Conservation (phyloP, 2,329 filamentous ascomycete species). For the Rhinocladiella similis region DNA sequence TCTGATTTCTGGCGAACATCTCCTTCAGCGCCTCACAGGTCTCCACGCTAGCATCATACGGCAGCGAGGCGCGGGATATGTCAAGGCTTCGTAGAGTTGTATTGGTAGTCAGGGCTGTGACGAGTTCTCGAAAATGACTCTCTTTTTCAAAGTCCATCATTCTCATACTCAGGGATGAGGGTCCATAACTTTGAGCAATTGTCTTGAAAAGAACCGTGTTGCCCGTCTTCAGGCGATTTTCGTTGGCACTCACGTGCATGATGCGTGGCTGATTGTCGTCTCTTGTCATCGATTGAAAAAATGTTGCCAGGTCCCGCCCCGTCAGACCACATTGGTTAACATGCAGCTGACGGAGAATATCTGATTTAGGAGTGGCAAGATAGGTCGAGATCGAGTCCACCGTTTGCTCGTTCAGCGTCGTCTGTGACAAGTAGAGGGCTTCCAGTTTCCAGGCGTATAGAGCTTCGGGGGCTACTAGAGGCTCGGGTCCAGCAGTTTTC, state of each 20-base stretch:
- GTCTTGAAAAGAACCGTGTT: constrained; percentile 45
- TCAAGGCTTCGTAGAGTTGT: constrained; percentile 64
- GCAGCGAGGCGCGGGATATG: constrained; percentile 69
- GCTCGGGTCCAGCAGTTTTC: constrained; percentile 61
- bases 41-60: constrained; percentile 66
- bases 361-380: constrained; percentile 61
- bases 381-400: constrained; percentile 67
- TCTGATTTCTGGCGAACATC: constrained; percentile 68
- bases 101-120: constrained; percentile 63
- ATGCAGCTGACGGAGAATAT: constrained; percentile 60
- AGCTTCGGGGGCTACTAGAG: constrained; percentile 66
- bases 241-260: constrained; percentile 66
- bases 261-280: constrained; percentile 52
- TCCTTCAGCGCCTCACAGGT: constrained; percentile 64
- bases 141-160: constrained; percentile 70
- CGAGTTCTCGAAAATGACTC: constrained; percentile 62
- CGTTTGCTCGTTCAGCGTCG: constrained; percentile 61
- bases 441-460: constrained; percentile 67
- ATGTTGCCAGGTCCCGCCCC: constrained; percentile 63
- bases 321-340: constrained; percentile 68
- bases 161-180: constrained; percentile 64
- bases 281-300: constrained; percentile 64
- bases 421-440: constrained; percentile 65
- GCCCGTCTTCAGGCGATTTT: constrained; percentile 52
- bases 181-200: constrained; percentile 55